Base-by-base conservation (phyloP, 768 basidiomycete species). In the Lactarius vividus region DNA sequence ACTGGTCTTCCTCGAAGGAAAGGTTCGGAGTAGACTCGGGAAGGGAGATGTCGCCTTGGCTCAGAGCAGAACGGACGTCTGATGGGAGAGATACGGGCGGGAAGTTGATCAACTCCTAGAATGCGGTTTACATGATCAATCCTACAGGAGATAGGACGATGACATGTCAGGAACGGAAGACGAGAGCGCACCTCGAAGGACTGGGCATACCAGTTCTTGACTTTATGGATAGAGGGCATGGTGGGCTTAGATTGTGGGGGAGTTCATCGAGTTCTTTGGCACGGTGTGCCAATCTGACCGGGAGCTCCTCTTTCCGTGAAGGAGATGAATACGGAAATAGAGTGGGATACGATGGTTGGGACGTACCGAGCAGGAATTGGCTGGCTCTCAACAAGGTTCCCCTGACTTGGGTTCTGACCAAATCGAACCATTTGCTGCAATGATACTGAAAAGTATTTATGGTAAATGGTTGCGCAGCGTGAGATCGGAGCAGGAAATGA, bases 121-220 rank as follows among this genome's bases (percentile, higher is more conserved):
- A n/a, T 2, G 59, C 46, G 8, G 10, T 11, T 11, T 57, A 23
- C 11, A 28, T 7, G 37, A 29, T 54, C 29, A 63, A 16, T 26
- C 13, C 11, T 33, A 70, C 28, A 69, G 70, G 49, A 33, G 52
- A 62, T 61, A 52, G 31, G 29, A 28, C 44, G 28, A 29, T 6
- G 35, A 11, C 18, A 42, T 23, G 2, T 18, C n/a, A 53, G 35
- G 57, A 9, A 35, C 20, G 53, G 28, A 42, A 56, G 56, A 23
- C 28, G 26, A 40, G 59, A 56, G 59, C 87, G 59, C 61, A 96
- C 96, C 84, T 98, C 92, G 76, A 99, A 98, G 18, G 92, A 94
- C 80, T 98, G 94, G 0, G 96, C 96, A 76, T 99, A 99, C 97
- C 97, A 99, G 73, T 96, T 89, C 80, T 95, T 96, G 66, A 99